Base-by-base conservation (phyloP, 768 basidiomycete species). In the Paxillus ammoniavirescens region DNA sequence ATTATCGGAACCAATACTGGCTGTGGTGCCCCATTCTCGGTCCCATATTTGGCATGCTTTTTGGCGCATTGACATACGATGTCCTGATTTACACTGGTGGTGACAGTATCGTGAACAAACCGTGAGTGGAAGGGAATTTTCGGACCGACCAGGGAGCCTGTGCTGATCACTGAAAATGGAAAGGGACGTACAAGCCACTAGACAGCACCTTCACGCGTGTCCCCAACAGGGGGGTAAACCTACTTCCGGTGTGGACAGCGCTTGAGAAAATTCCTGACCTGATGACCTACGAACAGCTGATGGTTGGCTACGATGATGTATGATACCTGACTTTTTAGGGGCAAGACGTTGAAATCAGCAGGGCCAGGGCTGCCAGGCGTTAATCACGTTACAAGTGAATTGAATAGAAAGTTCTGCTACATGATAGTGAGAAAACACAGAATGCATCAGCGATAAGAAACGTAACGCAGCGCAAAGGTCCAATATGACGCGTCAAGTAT, bases 11-110 rank as follows among this genome's bases (percentile, higher is more conserved):
- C 59, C 84, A 87, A 49, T 87, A 86, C 61, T 87, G 84, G 84
- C 54, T 87, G 18, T 86, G 85, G 85, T 79, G 80, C 55, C 79
- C 83, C 2, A 64, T 87, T 18, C 66, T 83, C 36, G 82, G 72
- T 0, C 79, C 85, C 12, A 75, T 86, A 59, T 54, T 77, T 12
- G 84, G 86, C 18, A 77, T 73, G 13, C 72, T 79, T 46, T 69
- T 71, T n/a, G 84, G 81, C 10, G 68, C 74, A 0, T 68, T 81
- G 43, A 49, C 81, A 23, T 87, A 87, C 55, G 86, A 87, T 59
- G 41, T 69, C 3, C 69, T 83, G 58, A 60, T 87, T 48, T 84
- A 76, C 65, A 73, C 73, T 3, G 83, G 81, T 10, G 64, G 72
- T 0, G 82, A 85, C 56, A 78, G 75, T 44, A 64, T 78, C 36